Conservation (phyloP, 306 rosid species). For the Quercus variabilis region DNA sequence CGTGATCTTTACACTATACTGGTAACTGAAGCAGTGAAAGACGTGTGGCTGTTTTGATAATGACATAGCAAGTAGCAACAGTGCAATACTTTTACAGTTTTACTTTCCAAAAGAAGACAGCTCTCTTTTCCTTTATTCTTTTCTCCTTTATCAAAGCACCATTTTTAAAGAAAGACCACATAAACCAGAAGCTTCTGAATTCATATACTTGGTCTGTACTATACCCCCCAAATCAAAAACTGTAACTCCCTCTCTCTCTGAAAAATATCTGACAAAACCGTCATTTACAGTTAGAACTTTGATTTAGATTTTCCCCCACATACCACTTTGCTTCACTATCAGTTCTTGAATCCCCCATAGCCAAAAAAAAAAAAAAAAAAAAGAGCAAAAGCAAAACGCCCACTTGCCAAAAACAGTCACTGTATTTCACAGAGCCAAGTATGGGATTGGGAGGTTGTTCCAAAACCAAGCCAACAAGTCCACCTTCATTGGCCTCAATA, state of each 20-base stretch:
- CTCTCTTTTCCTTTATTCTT: not conserved
- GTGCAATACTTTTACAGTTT: too few relatives aligned
- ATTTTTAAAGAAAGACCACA: not conserved
- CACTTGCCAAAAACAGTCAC: conserved; percentile 19
- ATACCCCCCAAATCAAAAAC: not conserved
- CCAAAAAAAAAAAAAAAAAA: not conserved
- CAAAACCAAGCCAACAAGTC: conserved; percentile 15
- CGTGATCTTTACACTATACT: not conserved
- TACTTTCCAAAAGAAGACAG: not conserved
- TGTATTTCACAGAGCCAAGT: conserved; percentile 9
- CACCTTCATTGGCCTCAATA: conserved; percentile 27
- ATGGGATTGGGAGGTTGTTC: conserved; percentile 35
- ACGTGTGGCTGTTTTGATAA: not conserved
- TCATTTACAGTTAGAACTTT: not conserved
- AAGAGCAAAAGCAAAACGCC: not conserved
- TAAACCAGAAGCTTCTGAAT: conserved; percentile 42
- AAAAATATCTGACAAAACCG: conserved; percentile 1
- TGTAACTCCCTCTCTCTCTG: not conserved
- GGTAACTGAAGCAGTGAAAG: not conserved
- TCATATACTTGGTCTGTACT: not conserved
- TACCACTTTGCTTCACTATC: not conserved
- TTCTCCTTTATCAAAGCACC: not conserved
- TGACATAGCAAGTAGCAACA: too few relatives aligned
- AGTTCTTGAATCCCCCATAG: not conserved
- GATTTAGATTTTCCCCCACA: conserved; percentile 10